Evolutionary conservation across 2,329 filamentous ascomycete species (phyloP).

Genomic region (Stachybotrys echinatus): DNA sequence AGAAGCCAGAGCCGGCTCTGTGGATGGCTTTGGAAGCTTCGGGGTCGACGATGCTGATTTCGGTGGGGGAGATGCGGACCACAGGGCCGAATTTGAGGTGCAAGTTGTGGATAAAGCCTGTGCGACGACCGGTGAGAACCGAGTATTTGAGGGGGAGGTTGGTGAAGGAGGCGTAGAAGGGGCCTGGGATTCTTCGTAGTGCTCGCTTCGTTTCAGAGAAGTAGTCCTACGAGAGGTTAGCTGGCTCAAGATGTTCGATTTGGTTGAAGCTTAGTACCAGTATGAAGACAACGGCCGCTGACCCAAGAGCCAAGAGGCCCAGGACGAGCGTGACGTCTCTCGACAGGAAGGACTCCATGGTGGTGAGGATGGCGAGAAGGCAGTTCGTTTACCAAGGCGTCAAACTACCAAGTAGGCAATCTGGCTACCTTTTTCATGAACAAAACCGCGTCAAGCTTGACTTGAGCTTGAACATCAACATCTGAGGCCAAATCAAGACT

Average conservation of each 20-base stretch:
- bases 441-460: too few species aligned
- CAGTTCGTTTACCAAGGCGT: not conserved
- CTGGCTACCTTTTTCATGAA: too few species aligned
- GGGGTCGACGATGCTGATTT: not conserved
- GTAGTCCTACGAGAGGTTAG: not conserved
- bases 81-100: not conserved
- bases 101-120: not conserved
- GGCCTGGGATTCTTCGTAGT: not conserved
- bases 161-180: not conserved
- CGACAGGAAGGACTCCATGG: not conserved
- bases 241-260: not conserved
- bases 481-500: not conserved
- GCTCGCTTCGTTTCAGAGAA: not conserved
- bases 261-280: not conserved
- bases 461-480: too few species aligned
- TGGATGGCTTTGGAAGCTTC: not conserved
- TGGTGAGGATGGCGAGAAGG: not conserved
- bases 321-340: not conserved
- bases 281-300: not conserved
- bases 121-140: not conserved
- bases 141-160: not conserved
- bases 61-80: not conserved
- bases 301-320: not conserved
- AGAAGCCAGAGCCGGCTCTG: not conserved
- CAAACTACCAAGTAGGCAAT: not conserved